These are phyloP conservation scores for Danielia reshetovae DNA, from an alignment of 805 yeast species.

Conservation along the genomic window DNA sequence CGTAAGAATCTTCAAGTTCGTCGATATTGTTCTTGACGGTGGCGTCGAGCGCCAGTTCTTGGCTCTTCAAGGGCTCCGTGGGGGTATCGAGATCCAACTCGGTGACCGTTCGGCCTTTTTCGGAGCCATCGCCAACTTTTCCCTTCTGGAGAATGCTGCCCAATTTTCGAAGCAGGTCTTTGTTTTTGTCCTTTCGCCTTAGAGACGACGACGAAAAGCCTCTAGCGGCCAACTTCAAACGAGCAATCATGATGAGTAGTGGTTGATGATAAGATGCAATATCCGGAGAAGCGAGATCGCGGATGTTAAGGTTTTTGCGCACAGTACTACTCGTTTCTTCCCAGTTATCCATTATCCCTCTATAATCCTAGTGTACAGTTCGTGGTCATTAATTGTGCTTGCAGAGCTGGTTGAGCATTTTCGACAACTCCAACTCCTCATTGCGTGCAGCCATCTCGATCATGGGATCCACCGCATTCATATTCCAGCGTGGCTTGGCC, in stretches of 20 bases:
- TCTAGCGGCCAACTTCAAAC: no score
- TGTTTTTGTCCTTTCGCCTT: constrained; percentile 7
- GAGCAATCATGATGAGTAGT: no score
- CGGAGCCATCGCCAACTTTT: constrained; percentile 14
- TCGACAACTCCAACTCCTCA: constrained; percentile 14
- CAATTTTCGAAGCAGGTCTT: constrained; percentile 26
- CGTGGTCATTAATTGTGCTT: neutral
- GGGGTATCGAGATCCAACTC: neutral
- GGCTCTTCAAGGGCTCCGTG: neutral
- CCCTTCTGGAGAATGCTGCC: constrained; percentile 33
- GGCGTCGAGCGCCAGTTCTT: constrained; percentile 1
- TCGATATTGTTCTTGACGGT: constrained; percentile 2
- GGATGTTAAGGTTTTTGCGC: no score
- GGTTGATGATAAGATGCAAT: no score
- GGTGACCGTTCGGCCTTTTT: neutral
- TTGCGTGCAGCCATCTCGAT: constrained; percentile 13
- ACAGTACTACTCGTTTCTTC: no score
- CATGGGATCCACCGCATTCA: constrained; percentile 9
- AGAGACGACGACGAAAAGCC: neutral
- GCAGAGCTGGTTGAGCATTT: constrained; percentile 12
- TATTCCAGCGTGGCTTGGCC: constrained; percentile 3
- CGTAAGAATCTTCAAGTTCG: constrained; percentile 22
- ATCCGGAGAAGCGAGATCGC: no score
- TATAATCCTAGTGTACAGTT: neutral
- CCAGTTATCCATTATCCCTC: neutral